These are phyloP conservation scores for Oryza nivara DNA, from an alignment of 176 grass and related monocot species.

Conservation along the genomic window DNA sequence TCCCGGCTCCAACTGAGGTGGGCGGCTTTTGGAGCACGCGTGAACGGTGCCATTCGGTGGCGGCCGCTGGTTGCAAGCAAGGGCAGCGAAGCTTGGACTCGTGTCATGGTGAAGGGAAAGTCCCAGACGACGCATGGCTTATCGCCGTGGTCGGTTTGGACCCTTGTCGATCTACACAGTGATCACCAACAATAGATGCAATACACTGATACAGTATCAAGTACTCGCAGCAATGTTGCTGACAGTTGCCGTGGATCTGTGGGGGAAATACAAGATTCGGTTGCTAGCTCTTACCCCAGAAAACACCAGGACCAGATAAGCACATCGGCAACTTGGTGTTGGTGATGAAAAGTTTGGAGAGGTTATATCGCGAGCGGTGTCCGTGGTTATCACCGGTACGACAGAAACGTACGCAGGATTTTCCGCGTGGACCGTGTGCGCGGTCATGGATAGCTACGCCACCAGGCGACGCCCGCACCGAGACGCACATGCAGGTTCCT, in stretches of 20 bases:
- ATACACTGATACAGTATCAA: no score
- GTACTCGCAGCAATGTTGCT: no score
- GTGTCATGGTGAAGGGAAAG: not conserved
- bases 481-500: no score
- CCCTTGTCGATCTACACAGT: not conserved
- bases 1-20: conserved; percentile 41
- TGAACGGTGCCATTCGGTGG: conserved; percentile 40
- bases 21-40: conserved; percentile 12
- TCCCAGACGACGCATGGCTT: no score
- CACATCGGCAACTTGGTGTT: not conserved
- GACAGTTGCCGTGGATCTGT: no score
- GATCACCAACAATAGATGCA: not conserved
- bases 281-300: not conserved
- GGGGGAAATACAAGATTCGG: no score
- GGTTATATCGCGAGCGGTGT: not conserved
- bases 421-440: not conserved
- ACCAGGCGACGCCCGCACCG: not conserved
- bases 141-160: not conserved
- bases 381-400: conserved; percentile 9
- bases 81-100: not conserved
- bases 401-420: not conserved
- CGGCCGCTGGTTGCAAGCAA: not conserved
- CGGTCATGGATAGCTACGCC: not conserved
- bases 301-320: conserved; percentile 13
- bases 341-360: not conserved